phyloP scores from a whole-genome alignment of 75 land plant species.

The Pinus albicaulis region DNA sequence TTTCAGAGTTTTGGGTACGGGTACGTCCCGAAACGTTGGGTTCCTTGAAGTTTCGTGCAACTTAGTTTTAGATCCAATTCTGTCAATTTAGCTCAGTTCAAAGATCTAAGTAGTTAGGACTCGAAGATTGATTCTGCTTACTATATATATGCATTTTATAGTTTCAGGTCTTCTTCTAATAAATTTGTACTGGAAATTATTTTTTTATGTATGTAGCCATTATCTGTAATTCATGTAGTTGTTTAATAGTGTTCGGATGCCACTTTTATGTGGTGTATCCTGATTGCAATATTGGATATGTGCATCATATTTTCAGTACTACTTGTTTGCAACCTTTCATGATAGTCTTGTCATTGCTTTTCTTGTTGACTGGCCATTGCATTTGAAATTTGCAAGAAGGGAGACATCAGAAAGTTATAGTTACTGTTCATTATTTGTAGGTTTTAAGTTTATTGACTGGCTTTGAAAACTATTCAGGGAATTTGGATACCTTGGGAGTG shows the following conservation, averaged over 20 bases:
- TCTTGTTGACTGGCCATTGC: background rate
- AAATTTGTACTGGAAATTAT: background rate
- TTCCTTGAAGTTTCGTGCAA: no score
- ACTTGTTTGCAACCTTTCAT: background rate
- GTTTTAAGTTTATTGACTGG: background rate
- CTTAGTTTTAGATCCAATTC: background rate
- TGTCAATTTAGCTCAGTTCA: background rate
- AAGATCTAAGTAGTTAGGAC: no score
- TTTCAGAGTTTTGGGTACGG: no score
- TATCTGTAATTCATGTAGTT: background rate
- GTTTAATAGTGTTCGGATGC: background rate
- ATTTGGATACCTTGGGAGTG: constrained; percentile 82
- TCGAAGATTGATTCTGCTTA: background rate
- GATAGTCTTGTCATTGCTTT: background rate
- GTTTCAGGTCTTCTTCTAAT: background rate
- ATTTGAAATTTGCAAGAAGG: background rate
- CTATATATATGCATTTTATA: background rate
- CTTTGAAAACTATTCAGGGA: constrained; percentile 47
- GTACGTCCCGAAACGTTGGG: no score
- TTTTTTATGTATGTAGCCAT: background rate
- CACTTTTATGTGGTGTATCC: background rate
- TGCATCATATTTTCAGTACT: constrained; percentile 1
- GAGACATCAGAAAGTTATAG: background rate
- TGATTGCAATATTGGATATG: background rate
- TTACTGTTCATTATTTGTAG: background rate